Evolutionary conservation across 2,329 filamentous ascomycete species (phyloP).

Genomic region (Pseudocercospora musae): DNA sequence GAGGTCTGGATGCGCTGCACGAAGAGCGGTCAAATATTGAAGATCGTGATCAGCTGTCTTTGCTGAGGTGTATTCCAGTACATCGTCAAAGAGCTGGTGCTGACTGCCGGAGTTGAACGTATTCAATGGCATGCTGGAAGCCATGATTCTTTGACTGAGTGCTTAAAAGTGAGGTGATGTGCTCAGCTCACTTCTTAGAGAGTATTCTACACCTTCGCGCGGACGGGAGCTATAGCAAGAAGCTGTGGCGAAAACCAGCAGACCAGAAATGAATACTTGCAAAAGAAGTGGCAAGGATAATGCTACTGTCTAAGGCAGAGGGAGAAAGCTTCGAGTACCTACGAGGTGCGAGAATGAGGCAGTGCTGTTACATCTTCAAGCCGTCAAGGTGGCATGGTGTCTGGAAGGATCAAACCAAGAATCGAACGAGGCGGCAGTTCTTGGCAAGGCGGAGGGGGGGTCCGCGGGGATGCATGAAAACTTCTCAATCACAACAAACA

Average conservation of each 20-base stretch:
- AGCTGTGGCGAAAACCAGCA: not conserved
- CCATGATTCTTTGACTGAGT: not conserved
- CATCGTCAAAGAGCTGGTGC: slow-evolving; percentile 38
- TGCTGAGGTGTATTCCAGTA: slow-evolving; percentile 35
- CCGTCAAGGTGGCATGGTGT: not conserved
- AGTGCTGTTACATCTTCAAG: not conserved
- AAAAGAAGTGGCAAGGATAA: not conserved
- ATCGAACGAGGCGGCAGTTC: not conserved
- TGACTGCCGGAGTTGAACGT: not conserved
- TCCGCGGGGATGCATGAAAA: too few relatives aligned
- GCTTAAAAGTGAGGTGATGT: too few relatives aligned
- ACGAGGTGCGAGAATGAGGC: not conserved
- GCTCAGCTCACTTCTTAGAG: too few relatives aligned
- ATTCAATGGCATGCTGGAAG: slow-evolving; percentile 4
- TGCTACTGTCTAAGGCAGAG: not conserved
- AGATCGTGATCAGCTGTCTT: slow-evolving; percentile 40
- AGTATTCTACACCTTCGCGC: not conserved
- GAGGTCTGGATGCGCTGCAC: slow-evolving; percentile 37
- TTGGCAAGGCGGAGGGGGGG: not conserved
- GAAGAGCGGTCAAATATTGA: slow-evolving; percentile 38
- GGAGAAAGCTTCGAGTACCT: not conserved
- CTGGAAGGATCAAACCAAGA: slow-evolving; percentile 3
- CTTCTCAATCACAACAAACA: too few relatives aligned
- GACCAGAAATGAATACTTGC: not conserved
- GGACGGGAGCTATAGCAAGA: not conserved